Evolutionary conservation across 148 eudicot species (phyloP).

Genomic region (Gaultheria prostrata): DNA sequence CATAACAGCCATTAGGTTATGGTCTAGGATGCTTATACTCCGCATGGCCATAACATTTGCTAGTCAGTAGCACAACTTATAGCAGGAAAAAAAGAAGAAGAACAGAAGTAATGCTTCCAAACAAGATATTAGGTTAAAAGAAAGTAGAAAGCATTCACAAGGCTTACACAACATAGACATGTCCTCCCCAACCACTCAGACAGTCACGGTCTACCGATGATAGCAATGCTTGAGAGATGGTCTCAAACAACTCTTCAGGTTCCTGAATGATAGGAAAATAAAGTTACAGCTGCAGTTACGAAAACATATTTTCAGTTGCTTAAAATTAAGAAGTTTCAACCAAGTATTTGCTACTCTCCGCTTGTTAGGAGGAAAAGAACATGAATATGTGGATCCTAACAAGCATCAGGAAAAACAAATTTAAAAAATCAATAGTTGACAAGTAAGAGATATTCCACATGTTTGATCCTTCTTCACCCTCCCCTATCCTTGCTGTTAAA

Average conservation of each 20-base stretch:
- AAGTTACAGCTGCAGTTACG: background rate
- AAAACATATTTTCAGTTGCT: background rate
- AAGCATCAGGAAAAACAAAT: background rate
- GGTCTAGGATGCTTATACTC: background rate
- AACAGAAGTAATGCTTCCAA: background rate
- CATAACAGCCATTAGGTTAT: too few species aligned
- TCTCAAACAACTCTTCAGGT: slow-evolving; percentile 89
- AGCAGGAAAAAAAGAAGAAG: background rate
- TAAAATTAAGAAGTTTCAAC: background rate
- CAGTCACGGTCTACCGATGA: slow-evolving; percentile 95
- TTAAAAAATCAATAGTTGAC: background rate
- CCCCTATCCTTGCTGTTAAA: background rate
- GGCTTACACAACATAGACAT: slow-evolving; percentile 92
- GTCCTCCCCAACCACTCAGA: slow-evolving; percentile 98
- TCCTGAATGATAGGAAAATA: slow-evolving; percentile 44
- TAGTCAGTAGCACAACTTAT: background rate
- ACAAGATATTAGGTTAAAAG: background rate
- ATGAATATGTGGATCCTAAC: background rate
- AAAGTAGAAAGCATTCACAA: background rate
- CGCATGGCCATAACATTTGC: background rate
- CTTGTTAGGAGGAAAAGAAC: background rate
- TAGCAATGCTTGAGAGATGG: slow-evolving; percentile 85
- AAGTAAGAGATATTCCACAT: background rate
- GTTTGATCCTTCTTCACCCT: background rate
- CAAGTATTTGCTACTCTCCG: background rate